Evolutionary conservation across 1,284 basidiomycete species (phyloP).

Genomic region (Chiua sp.): DNA sequence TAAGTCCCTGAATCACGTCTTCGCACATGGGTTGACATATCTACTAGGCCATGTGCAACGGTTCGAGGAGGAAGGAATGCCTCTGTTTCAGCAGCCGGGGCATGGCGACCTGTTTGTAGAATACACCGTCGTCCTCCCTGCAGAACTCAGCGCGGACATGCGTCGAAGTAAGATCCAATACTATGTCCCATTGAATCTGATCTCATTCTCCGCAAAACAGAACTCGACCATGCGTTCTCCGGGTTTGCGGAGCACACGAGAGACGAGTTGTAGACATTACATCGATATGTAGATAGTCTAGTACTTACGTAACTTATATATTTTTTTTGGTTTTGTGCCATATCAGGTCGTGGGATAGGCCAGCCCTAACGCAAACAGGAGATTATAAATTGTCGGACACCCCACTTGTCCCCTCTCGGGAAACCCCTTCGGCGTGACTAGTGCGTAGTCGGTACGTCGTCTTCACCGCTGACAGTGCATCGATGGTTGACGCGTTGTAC

Average conservation of each 20-base stretch:
- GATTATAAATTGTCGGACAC: conserved; percentile 21
- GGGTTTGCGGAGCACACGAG: conserved; percentile 21
- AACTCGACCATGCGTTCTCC: conserved; percentile 34
- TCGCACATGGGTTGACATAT: conserved; percentile 1
- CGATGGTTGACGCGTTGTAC: conserved; percentile 8
- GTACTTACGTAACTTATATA: no score
- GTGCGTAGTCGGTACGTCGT: conserved; percentile 18
- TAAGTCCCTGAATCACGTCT: conserved; percentile 30
- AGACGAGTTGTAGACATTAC: conserved; percentile 33
- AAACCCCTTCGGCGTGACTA: conserved; percentile 40
- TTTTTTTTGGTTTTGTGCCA: conserved; percentile 4
- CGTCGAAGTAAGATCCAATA: conserved; percentile 63
- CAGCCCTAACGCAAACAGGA: conserved; percentile 32
- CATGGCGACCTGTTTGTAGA: conserved; percentile 91
- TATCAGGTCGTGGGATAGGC: conserved; percentile 31
- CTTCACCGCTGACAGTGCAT: neutral
- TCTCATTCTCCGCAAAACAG: conserved; percentile 22
- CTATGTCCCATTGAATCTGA: neutral
- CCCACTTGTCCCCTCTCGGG: conserved; percentile 16
- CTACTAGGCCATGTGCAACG: conserved; percentile 77
- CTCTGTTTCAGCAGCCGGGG: conserved; percentile 62
- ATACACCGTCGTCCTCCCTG: conserved; percentile 88
- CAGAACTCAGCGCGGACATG: conserved; percentile 65
- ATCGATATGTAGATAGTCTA: conserved; percentile 6
- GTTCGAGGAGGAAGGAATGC: conserved; percentile 91